A percentile compares a stretch with the other conserved stretches of the same genome.
Conservation (phyloP, 805 yeast genomes). For the Lipomyces sp. region DNA sequence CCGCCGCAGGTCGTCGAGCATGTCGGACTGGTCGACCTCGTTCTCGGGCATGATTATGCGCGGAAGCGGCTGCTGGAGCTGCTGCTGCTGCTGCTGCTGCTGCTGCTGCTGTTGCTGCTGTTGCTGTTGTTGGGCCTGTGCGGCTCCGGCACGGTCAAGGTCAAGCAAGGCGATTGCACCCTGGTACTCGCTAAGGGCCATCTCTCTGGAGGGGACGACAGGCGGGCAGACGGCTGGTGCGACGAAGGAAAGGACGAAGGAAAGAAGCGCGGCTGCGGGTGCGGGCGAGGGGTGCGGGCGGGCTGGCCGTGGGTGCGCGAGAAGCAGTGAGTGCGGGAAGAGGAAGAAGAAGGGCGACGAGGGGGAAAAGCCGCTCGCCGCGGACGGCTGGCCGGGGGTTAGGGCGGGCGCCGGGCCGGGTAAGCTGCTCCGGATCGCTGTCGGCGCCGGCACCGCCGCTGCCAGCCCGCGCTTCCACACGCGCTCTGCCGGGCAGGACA, state of each 20-base stretch:
- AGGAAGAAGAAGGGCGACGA: background rate
- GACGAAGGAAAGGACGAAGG: background rate
- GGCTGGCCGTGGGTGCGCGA: background rate
- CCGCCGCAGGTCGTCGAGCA: constrained; percentile 11
- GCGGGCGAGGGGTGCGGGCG: constrained; percentile 4
- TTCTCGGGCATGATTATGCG: constrained; percentile 25
- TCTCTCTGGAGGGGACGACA: background rate
- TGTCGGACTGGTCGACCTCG: background rate
- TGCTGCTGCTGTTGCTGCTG: constrained; percentile 10
- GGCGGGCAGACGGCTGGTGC: background rate
- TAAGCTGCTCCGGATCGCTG: background rate
- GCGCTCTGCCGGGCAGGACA: too few relatives aligned
- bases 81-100: constrained; percentile 11
- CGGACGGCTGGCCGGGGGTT: background rate
- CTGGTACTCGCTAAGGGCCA: constrained; percentile 30
- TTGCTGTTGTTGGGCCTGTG: constrained; percentile 9
- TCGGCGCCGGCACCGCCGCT: too few relatives aligned
- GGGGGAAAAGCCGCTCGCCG: background rate
- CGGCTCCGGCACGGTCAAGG: constrained; percentile 24
- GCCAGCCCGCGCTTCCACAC: too few relatives aligned
- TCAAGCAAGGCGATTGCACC: constrained; percentile 32
- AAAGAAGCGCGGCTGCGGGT: background rate
- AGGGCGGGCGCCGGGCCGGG: background rate
- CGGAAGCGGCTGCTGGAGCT: constrained; percentile 20
- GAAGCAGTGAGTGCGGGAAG: background rate